A percentile compares a stretch with the other conserved stretches of the same genome.
Conservation (phyloP, 108 stramenopile species). For the Cyclotella kingstonii region DNA sequence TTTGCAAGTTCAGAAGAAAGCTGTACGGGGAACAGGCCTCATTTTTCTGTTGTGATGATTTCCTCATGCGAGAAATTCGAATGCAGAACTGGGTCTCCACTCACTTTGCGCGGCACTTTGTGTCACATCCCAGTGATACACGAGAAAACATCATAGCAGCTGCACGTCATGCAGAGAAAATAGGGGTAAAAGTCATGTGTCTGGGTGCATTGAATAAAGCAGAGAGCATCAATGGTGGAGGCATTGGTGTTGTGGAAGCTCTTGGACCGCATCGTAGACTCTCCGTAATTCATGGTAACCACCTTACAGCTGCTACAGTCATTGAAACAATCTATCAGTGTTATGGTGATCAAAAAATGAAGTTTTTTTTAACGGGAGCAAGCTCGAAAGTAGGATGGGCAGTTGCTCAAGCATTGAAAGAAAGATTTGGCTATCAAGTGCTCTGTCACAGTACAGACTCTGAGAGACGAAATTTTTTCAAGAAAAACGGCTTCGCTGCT, state of each 20-base stretch:
- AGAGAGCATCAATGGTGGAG: conserved; percentile 64
- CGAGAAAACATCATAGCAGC: conserved; percentile 48
- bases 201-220: conserved; percentile 63
- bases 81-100: conserved; percentile 53
- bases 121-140: conserved; percentile 35
- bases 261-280: conserved; percentile 41
- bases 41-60: conserved; percentile 53
- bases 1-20: conserved; percentile 46
- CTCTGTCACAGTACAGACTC: conserved; percentile 53
- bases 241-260: conserved; percentile 39
- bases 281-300: conserved; percentile 61
- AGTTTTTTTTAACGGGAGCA: conserved; percentile 54
- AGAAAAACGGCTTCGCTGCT: conserved; percentile 39
- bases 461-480: conserved; percentile 32
- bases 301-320: conserved; percentile 56
- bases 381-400: conserved; percentile 65
- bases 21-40: conserved; percentile 45
- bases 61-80: conserved; percentile 19
- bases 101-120: conserved; percentile 56
- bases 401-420: conserved; percentile 48
- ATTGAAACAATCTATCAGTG: conserved; percentile 45
- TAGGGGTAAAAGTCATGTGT: conserved; percentile 53
- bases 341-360: conserved; percentile 26
- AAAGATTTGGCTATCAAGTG: conserved; percentile 39
- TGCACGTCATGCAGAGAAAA: conserved; percentile 51